A percentile compares a stretch with the other conserved stretches of the same genome.
These are phyloP conservation scores for Paralagenidium karlingii DNA, from an alignment of 352 stramenopile genomes.

Conservation along the genomic window DNA sequence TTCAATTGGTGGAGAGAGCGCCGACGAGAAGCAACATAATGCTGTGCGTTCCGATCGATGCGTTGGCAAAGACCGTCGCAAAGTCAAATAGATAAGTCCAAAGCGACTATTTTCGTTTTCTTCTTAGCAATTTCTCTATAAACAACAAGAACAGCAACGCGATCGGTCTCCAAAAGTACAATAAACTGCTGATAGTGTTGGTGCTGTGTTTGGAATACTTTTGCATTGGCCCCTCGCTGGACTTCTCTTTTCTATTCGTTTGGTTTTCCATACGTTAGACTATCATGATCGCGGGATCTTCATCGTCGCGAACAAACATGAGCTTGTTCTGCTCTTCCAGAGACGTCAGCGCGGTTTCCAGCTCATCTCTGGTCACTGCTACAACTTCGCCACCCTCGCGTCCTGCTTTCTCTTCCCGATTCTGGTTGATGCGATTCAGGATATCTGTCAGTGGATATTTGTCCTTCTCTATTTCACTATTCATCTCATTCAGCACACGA, in stretches of 20 bases:
- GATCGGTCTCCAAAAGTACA: background rate
- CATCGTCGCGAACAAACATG: conserved; percentile 80
- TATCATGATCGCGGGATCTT: conserved; percentile 75
- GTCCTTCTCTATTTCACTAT: conserved; percentile 46
- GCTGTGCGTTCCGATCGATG: too few species aligned
- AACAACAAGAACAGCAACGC: too few species aligned
- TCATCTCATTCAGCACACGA: conserved; percentile 42
- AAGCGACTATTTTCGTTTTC: too few species aligned
- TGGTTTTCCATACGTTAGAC: conserved; percentile 28
- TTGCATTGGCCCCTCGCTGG: background rate
- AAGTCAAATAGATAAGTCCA: too few species aligned
- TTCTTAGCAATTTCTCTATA: too few species aligned
- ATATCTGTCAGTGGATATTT: conserved; percentile 43
- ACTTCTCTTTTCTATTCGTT: background rate
- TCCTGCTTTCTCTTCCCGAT: too few species aligned
- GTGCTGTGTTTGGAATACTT: background rate
- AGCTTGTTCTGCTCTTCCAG: conserved; percentile 83
- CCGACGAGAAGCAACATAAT: too few species aligned
- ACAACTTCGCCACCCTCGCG: too few species aligned
- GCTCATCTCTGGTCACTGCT: conserved; percentile 16
- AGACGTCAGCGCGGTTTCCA: conserved; percentile 56
- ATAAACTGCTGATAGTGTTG: background rate
- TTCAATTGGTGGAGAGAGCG: too few species aligned
- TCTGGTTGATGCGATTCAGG: conserved; percentile 36
- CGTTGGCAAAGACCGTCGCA: too few species aligned